Evolutionary conservation across 441 rosid species (phyloP).

Genomic region (Viola pubescens): DNA sequence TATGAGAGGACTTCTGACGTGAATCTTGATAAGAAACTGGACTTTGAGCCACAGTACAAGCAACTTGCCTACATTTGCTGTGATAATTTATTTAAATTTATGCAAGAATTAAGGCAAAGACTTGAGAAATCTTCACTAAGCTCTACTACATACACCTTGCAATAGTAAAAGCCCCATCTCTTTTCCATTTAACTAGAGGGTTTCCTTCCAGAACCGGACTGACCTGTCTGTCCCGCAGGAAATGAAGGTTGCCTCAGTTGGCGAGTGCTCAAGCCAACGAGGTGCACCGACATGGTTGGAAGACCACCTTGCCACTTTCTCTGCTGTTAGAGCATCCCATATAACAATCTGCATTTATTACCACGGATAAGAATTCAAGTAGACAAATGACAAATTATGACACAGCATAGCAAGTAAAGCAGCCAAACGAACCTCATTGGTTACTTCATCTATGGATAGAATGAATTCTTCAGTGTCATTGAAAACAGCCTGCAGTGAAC

Average conservation of each 20-base stretch:
- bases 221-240: constrained; percentile 78
- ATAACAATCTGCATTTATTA: constrained; percentile 46
- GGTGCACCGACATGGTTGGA: constrained; percentile 69
- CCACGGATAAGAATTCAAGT: constrained; percentile 6
- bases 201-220: constrained; percentile 74
- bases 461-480: constrained; percentile 81
- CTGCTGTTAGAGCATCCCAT: constrained; percentile 75
- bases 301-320: constrained; percentile 68
- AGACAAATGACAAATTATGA: not conserved
- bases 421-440: constrained; percentile 46
- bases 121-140: not conserved
- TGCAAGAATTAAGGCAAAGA: too few relatives aligned
- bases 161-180: not conserved
- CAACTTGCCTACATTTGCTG: too few relatives aligned
- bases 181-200: constrained; percentile 3
- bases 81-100: too few relatives aligned
- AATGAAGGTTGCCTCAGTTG: constrained; percentile 62
- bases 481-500: constrained; percentile 60
- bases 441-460: constrained; percentile 45
- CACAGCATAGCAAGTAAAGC: not conserved
- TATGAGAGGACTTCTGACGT: too few relatives aligned
- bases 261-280: constrained; percentile 80
- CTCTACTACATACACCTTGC: not conserved
- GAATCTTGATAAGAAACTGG: too few relatives aligned
- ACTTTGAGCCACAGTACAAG: too few relatives aligned